A percentile compares a stretch with the other conserved stretches of the same genome.
Evolutionary conservation across 2,329 filamentous ascomycete species (phyloP).

Genomic region (Orbilia brochopaga): DNA sequence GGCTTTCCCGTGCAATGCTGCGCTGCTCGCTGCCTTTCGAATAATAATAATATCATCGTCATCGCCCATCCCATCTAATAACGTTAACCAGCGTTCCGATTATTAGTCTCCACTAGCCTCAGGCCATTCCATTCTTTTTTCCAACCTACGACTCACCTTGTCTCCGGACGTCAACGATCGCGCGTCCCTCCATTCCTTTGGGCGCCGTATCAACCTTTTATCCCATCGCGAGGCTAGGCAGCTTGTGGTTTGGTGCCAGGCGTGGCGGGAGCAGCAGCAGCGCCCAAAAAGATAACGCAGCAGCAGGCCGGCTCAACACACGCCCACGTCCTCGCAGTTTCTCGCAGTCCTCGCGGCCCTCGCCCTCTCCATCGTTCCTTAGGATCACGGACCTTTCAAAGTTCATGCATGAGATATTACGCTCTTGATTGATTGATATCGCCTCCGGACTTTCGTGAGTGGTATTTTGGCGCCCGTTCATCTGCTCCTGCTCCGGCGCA

Average conservation of each 20-base stretch:
- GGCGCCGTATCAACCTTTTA: background rate
- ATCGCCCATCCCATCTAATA: background rate
- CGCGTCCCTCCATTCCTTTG: background rate
- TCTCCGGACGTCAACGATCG: background rate
- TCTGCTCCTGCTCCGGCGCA: slow-evolving; percentile 10
- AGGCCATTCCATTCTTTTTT: background rate
- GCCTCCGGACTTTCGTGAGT: slow-evolving; percentile 9
- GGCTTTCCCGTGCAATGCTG: slow-evolving; percentile 33
- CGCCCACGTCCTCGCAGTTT: slow-evolving; percentile 8
- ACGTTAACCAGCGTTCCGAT: background rate
- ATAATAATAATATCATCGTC: too few species aligned
- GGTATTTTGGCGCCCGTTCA: slow-evolving; percentile 10
- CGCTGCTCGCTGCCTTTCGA: too few species aligned
- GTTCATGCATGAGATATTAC: slow-evolving; percentile 20
- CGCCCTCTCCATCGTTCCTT: slow-evolving; percentile 27
- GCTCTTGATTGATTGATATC: slow-evolving; percentile 9
- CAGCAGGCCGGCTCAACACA: slow-evolving; percentile 17
- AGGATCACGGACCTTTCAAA: slow-evolving; percentile 32
- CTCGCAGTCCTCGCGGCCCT: slow-evolving; percentile 12
- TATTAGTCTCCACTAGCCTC: slow-evolving; percentile 1
- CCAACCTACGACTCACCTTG: background rate
- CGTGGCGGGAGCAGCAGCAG: slow-evolving; percentile 3
- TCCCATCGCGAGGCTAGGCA: background rate
- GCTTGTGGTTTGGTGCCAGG: slow-evolving; percentile 3
- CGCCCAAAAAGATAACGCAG: slow-evolving; percentile 13